Base-by-base conservation (phyloP, 805 yeast genomes). In the Starmerella apis region DNA sequence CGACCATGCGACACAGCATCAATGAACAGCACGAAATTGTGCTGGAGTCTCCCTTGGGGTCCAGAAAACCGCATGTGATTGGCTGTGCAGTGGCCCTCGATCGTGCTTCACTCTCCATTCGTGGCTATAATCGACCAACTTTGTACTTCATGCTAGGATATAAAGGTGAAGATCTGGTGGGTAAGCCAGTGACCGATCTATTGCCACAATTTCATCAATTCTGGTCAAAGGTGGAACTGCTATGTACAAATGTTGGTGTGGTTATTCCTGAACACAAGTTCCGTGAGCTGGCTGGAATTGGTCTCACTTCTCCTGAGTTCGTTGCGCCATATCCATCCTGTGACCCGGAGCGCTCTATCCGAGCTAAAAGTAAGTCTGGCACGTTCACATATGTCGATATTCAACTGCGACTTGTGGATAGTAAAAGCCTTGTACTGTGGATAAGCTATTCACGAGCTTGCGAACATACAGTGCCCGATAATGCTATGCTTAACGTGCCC, bases 251-350 rank as follows among this genome's bases (percentile, higher is more conserved):
- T 11, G 55, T 82, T 0, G 96, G 96, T 1, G 66, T 85, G 46
- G 95, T 88, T 0, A 68, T 88, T 11, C 94, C 96, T 0, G 97
- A 88, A 64, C 96, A 87, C 65, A 82, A 83, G 62, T 87, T 90
- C 68, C 74, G 96, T 54, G 79, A 80, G 56, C 53, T 61, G 5
- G 63, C 59, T 9, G 59, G 63, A n/a, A 35, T 53, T n/a, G 24
- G 38, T 2, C 7, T 38, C 13, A 20, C 35, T 2, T 14, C 46
- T 11, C 50, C 41, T 10, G 53, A 43, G 36, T 49, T 48, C 73
- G 25, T 81, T 87, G 1, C 48, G 27, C 50, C 50, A 2, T 20
- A 46, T 19, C 57, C 57, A 3, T 53, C 56, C 13, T 48, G 33
- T 10, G 49, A 48, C 33, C 58, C 59, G 4, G 35, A 24, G 3